phyloP scores from a whole-genome alignment of 192 early-diverging fungal genomes.

The Coemansia sp. region DNA sequence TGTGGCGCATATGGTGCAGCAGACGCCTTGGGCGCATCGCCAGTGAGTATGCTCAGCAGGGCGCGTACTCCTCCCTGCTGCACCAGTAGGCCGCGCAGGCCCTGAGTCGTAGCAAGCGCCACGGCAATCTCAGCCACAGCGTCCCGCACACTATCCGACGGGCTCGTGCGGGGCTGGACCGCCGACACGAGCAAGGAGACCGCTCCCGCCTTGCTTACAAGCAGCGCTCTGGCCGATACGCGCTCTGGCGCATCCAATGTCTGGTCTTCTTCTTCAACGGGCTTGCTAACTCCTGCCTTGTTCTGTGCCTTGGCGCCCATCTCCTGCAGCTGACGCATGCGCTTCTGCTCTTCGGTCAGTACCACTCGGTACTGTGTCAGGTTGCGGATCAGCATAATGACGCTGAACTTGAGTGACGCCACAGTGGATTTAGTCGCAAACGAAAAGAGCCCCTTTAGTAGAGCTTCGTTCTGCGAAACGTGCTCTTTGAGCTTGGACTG shows the following conservation, averaged over 20 bases:
- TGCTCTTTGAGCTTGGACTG: conserved; percentile 70
- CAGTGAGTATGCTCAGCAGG: conserved; percentile 55
- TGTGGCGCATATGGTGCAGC: conserved; percentile 27
- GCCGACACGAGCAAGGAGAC: conserved; percentile 30
- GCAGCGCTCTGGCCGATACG: conserved; percentile 56
- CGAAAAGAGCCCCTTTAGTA: conserved; percentile 64
- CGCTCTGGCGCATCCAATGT: conserved; percentile 14
- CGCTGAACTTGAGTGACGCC: conserved; percentile 69
- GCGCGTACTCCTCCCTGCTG: conserved; percentile 79
- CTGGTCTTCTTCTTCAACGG: conserved; percentile 15
- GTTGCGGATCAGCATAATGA: conserved; percentile 76
- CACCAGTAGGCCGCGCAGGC: conserved; percentile 73
- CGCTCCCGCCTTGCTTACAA: conserved; percentile 62
- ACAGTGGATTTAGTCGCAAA: conserved; percentile 53
- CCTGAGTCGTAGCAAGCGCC: conserved; percentile 70
- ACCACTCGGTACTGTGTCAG: conserved; percentile 70
- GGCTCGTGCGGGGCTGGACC: conserved; percentile 49
- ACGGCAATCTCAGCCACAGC: conserved; percentile 69
- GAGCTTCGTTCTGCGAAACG: conserved; percentile 59
- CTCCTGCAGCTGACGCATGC: conserved; percentile 74
- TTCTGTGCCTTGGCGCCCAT: conserved; percentile 58
- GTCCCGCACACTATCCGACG: conserved; percentile 65
- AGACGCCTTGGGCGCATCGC: conserved; percentile 30
- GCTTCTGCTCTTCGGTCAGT: conserved; percentile 78
- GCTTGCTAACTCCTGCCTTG: conserved; percentile 6